Percentiles rank a stretch among this genome's conserved stretches.
Evolutionary conservation across 495 filamentous ascomycete genomes (phyloP).

Genomic region (Aspergillus steynii): DNA sequence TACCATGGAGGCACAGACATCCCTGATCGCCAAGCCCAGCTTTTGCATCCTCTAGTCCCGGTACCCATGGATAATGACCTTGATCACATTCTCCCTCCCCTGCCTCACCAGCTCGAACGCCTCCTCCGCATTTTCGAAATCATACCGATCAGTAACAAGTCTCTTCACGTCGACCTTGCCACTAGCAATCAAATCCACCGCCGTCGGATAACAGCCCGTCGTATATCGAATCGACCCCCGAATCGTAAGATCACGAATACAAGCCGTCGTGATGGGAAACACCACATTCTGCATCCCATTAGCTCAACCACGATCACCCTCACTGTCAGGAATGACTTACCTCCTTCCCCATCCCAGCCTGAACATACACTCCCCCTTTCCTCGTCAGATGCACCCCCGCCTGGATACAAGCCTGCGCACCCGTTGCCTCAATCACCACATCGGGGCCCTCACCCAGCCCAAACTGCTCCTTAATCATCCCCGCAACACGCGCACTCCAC

Average conservation of each 20-base stretch:
- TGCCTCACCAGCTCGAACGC: slow-evolving; percentile 77
- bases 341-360: slow-evolving; percentile 77
- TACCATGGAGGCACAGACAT: too few species aligned
- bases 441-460: slow-evolving; percentile 57
- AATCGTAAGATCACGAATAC: slow-evolving; percentile 78
- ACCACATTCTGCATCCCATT: slow-evolving; percentile 55
- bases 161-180: slow-evolving; percentile 71
- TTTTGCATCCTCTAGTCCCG: too few species aligned
- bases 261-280: slow-evolving; percentile 83
- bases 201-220: slow-evolving; percentile 72
- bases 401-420: slow-evolving; percentile 76
- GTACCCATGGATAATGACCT: too few species aligned
- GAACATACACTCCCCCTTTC: slow-evolving; percentile 75
- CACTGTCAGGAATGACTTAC: slow-evolving; percentile 41
- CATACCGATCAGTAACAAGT: slow-evolving; percentile 69
- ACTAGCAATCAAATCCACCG: slow-evolving; percentile 66
- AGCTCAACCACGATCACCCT: background rate
- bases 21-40: too few species aligned
- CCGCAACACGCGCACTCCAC: slow-evolving; percentile 54
- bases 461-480: slow-evolving; percentile 31
- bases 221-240: slow-evolving; percentile 82
- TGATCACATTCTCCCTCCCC: too few species aligned
- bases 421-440: slow-evolving; percentile 83
- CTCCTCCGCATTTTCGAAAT: slow-evolving; percentile 64
- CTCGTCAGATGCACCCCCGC: slow-evolving; percentile 67